Conservation (phyloP, 345 rosid genomes). For the Rubroshorea leprosula region DNA sequence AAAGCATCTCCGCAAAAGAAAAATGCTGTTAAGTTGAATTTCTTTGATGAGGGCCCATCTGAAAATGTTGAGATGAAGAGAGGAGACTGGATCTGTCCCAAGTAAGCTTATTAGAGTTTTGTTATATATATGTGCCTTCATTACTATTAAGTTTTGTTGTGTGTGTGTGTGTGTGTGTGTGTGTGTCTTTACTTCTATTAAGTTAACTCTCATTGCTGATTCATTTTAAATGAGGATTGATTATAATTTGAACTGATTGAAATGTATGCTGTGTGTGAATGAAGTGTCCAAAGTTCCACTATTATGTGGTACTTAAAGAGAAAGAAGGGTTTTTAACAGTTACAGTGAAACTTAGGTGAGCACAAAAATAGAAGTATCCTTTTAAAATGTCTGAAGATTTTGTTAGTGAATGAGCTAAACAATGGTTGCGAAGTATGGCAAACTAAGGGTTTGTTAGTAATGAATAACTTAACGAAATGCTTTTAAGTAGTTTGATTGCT, state of each 20-base stretch:
- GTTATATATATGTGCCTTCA: background rate
- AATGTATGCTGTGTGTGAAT: background rate
- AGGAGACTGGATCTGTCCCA: slow-evolving; percentile 80
- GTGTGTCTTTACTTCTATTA: too few relatives aligned
- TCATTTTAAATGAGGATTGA: too few relatives aligned
- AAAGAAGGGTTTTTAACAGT: background rate
- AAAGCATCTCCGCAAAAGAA: slow-evolving; percentile 26
- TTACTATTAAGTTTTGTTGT: too few relatives aligned
- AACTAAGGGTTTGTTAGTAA: too few relatives aligned
- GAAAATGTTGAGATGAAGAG: slow-evolving; percentile 50
- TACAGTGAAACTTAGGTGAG: too few relatives aligned
- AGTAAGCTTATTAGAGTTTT: slow-evolving; percentile 43
- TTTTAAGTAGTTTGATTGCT: background rate
- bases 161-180: too few relatives aligned
- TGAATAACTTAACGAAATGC: background rate
- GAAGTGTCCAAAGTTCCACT: background rate
- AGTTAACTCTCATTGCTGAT: too few relatives aligned
- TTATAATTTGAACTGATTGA: background rate
- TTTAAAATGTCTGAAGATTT: too few relatives aligned
- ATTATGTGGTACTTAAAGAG: background rate
- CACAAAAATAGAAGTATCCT: too few relatives aligned
- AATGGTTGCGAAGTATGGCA: too few relatives aligned
- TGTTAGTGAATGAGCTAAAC: too few relatives aligned
- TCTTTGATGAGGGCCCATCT: slow-evolving; percentile 22
- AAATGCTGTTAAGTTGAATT: slow-evolving; percentile 6